Percentiles rank a stretch among this genome's conserved stretches.
Conservation (phyloP, 306 rosid species). For the Dalbergia cochinchinensis region DNA sequence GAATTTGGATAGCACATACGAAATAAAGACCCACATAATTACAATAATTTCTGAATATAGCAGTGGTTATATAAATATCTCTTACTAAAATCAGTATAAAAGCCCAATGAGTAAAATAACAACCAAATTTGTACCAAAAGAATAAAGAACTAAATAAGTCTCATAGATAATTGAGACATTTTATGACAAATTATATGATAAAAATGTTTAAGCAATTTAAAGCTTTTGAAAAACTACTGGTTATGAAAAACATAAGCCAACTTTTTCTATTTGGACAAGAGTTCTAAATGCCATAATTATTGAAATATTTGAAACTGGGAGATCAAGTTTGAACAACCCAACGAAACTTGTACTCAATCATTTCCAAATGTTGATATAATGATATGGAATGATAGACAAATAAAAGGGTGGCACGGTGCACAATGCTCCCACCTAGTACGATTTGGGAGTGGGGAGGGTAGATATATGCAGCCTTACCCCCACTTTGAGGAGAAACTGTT, state of each 20-base stretch:
- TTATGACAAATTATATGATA: constrained; percentile 9
- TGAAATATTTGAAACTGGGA: background rate
- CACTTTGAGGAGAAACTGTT: too few relatives aligned
- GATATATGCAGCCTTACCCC: too few relatives aligned
- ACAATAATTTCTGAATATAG: constrained; percentile 21
- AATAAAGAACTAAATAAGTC: background rate
- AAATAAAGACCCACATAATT: constrained; percentile 1
- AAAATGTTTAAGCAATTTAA: constrained; percentile 4
- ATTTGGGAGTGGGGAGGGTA: too few relatives aligned
- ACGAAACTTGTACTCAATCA: constrained; percentile 13
- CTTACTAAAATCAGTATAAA: background rate
- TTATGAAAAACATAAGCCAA: too few relatives aligned
- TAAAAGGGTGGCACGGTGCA: background rate
- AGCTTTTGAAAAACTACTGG: background rate
- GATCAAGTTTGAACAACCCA: constrained; percentile 13
- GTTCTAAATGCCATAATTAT: background rate
- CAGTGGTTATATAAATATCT: constrained; percentile 12
- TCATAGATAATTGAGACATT: background rate
- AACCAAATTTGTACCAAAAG: too few relatives aligned
- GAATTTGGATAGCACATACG: constrained; percentile 6
- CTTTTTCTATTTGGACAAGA: background rate
- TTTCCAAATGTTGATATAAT: constrained; percentile 24
- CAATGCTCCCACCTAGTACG: too few relatives aligned
- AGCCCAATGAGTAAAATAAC: background rate
- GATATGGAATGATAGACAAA: constrained; percentile 18